Evolutionary conservation across 192 early-diverging fungal genomes (phyloP).

Genomic region (Pilaira anomala): DNA sequence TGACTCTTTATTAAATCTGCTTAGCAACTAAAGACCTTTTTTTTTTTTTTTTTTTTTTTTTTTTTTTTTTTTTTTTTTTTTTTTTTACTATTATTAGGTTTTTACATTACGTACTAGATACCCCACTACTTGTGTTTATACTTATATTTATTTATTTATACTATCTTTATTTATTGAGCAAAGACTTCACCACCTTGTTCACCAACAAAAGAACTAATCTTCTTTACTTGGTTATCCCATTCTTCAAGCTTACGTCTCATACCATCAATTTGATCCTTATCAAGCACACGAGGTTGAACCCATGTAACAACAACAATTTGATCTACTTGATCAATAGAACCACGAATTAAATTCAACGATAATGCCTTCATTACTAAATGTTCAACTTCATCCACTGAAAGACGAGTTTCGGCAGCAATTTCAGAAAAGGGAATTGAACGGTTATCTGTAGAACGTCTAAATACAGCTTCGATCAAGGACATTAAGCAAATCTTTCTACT

Average conservation of each 20-base stretch:
- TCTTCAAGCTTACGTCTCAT: constrained; percentile 78
- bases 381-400: constrained; percentile 85
- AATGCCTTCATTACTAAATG: constrained; percentile 98
- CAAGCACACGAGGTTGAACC: constrained; percentile 97
- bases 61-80: too few species aligned
- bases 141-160: constrained; percentile 4
- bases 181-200: constrained; percentile 67
- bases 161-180: constrained; percentile 34
- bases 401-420: constrained; percentile 80
- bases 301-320: constrained; percentile 85
- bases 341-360: constrained; percentile 86
- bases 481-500: constrained; percentile 96
- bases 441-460: constrained; percentile 74
- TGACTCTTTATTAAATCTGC: too few species aligned
- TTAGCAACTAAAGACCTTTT: too few species aligned
- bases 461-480: constrained; percentile 94
- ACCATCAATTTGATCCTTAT: constrained; percentile 81
- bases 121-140: too few species aligned
- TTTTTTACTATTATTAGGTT: too few species aligned
- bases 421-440: constrained; percentile 74
- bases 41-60: too few species aligned
- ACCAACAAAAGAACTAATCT: constrained; percentile 68
- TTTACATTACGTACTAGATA: too few species aligned
- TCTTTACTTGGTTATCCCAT: constrained; percentile 84
- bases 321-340: constrained; percentile 95